Conservation (phyloP, 768 basidiomycete genomes). For the Astraeus odoratus region DNA sequence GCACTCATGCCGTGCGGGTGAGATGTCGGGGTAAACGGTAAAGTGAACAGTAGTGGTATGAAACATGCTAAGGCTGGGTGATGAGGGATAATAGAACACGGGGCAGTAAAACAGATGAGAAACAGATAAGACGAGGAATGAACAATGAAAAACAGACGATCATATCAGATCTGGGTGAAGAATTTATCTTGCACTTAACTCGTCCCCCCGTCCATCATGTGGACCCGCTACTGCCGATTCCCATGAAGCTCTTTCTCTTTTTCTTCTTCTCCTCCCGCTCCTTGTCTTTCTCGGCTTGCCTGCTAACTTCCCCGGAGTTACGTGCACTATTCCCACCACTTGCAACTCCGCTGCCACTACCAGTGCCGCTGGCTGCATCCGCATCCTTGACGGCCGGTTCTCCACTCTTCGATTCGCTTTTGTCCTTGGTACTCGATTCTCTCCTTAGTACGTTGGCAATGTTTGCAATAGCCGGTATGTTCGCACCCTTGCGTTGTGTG, state of each 20-base stretch:
- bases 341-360: conserved; percentile 6
- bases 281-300: conserved; percentile 47
- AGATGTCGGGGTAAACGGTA: not conserved
- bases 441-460: conserved; percentile 25
- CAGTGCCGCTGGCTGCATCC: conserved; percentile 7
- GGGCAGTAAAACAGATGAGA: not conserved
- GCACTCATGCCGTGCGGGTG: not conserved
- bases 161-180: not conserved
- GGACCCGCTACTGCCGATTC: conserved; percentile 26
- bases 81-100: not conserved
- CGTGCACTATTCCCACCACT: conserved; percentile 37
- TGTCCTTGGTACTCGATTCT: conserved; percentile 27
- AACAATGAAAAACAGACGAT: conserved; percentile 2
- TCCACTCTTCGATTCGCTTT: not conserved
- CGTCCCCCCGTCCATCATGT: not conserved
- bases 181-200: conserved; percentile 2
- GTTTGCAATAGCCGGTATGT: conserved; percentile 26
- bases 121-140: conserved; percentile 1
- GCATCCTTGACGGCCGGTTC: conserved; percentile 14
- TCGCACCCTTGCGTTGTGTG: conserved; percentile 49
- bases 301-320: conserved; percentile 42
- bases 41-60: conserved; percentile 4
- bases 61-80: not conserved
- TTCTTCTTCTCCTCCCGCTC: conserved; percentile 56
- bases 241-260: conserved; percentile 51